A percentile compares a stretch with the other conserved stretches of the same genome.
These are phyloP conservation scores for Hyphopichia burtonii DNA, from an alignment of 1,139 yeast genomes.

Conservation along the genomic window DNA sequence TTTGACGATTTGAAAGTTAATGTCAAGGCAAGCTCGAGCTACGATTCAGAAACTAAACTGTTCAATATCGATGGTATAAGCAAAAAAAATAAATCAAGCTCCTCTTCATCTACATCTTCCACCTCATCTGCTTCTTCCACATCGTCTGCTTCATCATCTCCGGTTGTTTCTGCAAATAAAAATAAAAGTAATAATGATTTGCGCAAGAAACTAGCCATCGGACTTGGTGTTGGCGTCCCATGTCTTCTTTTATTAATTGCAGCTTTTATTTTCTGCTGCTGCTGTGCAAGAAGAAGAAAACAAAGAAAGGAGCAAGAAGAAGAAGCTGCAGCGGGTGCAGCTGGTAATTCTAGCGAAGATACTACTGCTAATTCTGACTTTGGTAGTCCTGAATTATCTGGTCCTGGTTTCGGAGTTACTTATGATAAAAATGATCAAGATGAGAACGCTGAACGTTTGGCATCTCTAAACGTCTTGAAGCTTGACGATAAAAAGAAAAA, in stretches of 20 bases:
- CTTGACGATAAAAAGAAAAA: conserved; percentile 40
- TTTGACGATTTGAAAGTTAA: conserved; percentile 51
- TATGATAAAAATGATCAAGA: conserved; percentile 27
- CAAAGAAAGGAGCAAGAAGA: conserved; percentile 25
- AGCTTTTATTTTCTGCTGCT: conserved; percentile 52
- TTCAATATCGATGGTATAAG: conserved; percentile 58
- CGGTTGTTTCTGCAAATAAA: conserved; percentile 15
- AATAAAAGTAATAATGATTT: conserved; percentile 15
- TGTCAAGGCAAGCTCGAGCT: conserved; percentile 49
- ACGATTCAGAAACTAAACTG: conserved; percentile 34
- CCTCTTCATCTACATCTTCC: conserved; percentile 20
- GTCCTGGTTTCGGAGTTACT: conserved; percentile 37
- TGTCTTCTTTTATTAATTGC: conserved; percentile 48
- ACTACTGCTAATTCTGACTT: conserved; percentile 23
- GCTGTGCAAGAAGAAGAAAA: conserved; percentile 53
- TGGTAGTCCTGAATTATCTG: conserved; percentile 29
- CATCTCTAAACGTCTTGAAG: conserved; percentile 52
- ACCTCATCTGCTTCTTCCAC: conserved; percentile 18
- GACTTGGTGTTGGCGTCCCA: conserved; percentile 86
- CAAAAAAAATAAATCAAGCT: conserved; percentile 13
- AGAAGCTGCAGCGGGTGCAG: conserved; percentile 21
- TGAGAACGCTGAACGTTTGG: conserved; percentile 38
- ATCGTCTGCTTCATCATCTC: conserved; percentile 22
- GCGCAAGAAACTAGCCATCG: conserved; percentile 67
- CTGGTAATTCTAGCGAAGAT: conserved; percentile 28